These are phyloP conservation scores for Naganishia kalamii DNA, from an alignment of 768 basidiomycete species.

Conservation along the genomic window DNA sequence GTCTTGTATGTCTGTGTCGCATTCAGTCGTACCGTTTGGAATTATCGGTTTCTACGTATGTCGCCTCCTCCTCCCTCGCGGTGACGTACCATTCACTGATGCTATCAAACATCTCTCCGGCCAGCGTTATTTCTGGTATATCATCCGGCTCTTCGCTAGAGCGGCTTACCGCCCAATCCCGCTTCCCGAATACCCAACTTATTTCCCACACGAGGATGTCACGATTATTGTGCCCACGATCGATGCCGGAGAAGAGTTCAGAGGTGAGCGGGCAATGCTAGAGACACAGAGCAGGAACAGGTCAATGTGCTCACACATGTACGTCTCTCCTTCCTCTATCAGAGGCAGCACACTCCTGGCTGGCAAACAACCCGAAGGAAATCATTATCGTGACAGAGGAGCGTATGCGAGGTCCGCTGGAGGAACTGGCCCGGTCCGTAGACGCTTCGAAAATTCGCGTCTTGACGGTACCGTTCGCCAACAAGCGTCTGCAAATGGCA, in stretches of 20 bases:
- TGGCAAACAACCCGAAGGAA: constrained; percentile 82
- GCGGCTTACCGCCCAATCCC: constrained; percentile 81
- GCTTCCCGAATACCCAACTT: constrained; percentile 81
- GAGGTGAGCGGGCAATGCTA: constrained; percentile 43
- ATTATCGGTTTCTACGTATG: constrained; percentile 36
- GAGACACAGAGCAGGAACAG: neutral
- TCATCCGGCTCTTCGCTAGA: constrained; percentile 74
- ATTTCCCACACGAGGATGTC: constrained; percentile 82
- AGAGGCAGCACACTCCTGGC: constrained; percentile 86
- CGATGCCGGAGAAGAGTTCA: constrained; percentile 91
- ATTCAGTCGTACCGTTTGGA: constrained; percentile 55
- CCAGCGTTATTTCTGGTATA: constrained; percentile 56
- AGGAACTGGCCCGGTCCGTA: constrained; percentile 80
- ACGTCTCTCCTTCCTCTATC: neutral
- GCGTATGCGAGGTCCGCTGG: constrained; percentile 79
- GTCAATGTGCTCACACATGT: neutral
- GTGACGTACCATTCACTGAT: too few relatives aligned
- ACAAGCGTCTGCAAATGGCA: constrained; percentile 88
- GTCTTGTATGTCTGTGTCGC: constrained; percentile 20
- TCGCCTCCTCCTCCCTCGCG: neutral
- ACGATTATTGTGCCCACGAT: constrained; percentile 95
- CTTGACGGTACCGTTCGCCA: constrained; percentile 83
- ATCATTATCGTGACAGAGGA: constrained; percentile 74
- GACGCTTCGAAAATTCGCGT: constrained; percentile 73
- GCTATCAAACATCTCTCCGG: neutral